Evolutionary conservation across 306 rosid genomes (phyloP).

Genomic region (Prinsepia uniflora): DNA sequence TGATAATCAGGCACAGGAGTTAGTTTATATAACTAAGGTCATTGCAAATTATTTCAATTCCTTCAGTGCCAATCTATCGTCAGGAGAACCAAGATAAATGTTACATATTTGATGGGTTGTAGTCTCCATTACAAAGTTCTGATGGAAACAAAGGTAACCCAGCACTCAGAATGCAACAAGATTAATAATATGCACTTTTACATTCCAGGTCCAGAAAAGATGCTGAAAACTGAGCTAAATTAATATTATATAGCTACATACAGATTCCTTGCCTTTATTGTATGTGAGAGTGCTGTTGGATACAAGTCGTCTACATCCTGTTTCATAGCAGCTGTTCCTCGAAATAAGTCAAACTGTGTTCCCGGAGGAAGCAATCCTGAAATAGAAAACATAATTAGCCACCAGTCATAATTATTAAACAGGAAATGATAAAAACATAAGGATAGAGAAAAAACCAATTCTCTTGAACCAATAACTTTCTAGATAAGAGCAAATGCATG

Average conservation of each 20-base stretch:
- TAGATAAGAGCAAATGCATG: neutral
- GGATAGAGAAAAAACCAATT: neutral
- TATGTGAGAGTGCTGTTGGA: conserved; percentile 86
- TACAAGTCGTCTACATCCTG: conserved; percentile 96
- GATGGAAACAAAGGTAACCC: neutral
- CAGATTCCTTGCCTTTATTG: conserved; percentile 68
- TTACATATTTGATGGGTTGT: neutral
- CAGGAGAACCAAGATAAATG: neutral
- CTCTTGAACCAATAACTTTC: no score
- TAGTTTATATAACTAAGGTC: neutral
- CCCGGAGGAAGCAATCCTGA: conserved; percentile 99
- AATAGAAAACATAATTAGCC: conserved; percentile 26
- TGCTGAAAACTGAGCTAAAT: neutral
- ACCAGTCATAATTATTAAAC: neutral
- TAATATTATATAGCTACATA: conserved; percentile 1
- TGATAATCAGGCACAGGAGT: neutral
- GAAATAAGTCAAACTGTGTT: conserved; percentile 93
- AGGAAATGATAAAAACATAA: neutral
- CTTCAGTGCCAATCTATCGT: neutral
- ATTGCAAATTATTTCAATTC: neutral
- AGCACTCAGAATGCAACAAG: neutral
- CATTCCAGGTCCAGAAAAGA: neutral
- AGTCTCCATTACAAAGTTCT: conserved; percentile 4
- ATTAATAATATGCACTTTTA: neutral
- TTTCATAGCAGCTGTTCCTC: conserved; percentile 99